phyloP scores from a whole-genome alignment of 352 stramenopile species.

The Globisporangium iwayamae region DNA sequence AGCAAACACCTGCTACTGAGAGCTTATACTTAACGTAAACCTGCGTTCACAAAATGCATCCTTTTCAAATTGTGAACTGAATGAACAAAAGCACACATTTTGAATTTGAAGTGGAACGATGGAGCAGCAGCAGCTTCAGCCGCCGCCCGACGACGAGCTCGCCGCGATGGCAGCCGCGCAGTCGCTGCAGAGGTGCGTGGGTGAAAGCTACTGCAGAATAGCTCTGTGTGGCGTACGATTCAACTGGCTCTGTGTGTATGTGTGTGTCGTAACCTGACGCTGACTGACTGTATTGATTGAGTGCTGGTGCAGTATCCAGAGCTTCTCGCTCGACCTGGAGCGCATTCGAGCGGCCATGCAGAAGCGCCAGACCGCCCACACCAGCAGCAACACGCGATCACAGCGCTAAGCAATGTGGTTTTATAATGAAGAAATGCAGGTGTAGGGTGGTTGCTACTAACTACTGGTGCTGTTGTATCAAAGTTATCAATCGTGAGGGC shows the following conservation, averaged over 20 bases:
- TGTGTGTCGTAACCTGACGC: constrained; percentile 1
- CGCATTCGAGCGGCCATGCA: constrained; percentile 28
- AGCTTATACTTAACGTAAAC: background rate
- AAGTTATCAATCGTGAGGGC: no score
- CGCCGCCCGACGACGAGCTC: background rate
- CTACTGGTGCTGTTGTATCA: background rate
- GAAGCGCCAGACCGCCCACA: background rate
- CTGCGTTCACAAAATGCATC: background rate
- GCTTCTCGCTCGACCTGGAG: constrained; percentile 33
- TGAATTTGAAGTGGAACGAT: background rate
- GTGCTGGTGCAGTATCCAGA: constrained; percentile 22
- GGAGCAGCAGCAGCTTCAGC: constrained; percentile 1
- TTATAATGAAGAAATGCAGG: background rate
- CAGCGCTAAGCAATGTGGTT: background rate
- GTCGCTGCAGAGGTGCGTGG: constrained; percentile 7
- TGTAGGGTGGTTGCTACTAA: background rate
- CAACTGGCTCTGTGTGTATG: no score
- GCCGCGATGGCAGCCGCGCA: background rate
- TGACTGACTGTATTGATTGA: background rate
- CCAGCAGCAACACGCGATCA: background rate
- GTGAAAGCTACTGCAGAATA: background rate
- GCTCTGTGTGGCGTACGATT: background rate
- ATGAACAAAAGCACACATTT: background rate
- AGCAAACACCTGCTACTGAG: background rate
- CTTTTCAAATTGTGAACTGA: background rate